These are phyloP conservation scores for Juglanconis juglandina DNA, from an alignment of 2,329 filamentous ascomycete genomes.

Conservation along the genomic window DNA sequence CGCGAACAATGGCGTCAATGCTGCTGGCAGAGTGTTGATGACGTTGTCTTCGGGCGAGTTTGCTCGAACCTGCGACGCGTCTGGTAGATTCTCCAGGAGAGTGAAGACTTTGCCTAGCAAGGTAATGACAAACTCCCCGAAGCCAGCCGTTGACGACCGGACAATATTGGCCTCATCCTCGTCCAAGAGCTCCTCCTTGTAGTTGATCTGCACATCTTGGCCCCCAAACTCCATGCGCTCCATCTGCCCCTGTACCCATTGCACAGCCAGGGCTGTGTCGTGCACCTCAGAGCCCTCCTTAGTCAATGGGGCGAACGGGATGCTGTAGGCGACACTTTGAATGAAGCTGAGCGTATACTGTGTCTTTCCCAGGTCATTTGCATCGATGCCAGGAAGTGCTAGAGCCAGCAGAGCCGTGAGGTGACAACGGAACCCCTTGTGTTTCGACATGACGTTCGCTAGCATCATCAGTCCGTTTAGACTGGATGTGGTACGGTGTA, in stretches of 20 bases:
- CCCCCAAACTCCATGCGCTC: slow-evolving; percentile 89
- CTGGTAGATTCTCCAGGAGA: slow-evolving; percentile 88
- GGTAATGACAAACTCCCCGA: slow-evolving; percentile 87
- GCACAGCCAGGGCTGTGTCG: slow-evolving; percentile 73
- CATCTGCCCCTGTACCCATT: slow-evolving; percentile 94
- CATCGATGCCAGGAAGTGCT: slow-evolving; percentile 90
- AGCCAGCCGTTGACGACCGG: slow-evolving; percentile 88
- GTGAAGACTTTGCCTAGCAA: slow-evolving; percentile 94
- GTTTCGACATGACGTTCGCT: slow-evolving; percentile 83
- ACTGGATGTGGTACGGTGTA: slow-evolving; percentile 92
- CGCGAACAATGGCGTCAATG: slow-evolving; percentile 84
- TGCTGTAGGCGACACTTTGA: slow-evolving; percentile 92
- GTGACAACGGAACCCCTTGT: slow-evolving; percentile 95
- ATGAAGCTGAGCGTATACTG: slow-evolving; percentile 93
- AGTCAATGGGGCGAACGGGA: slow-evolving; percentile 82
- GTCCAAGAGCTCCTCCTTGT: slow-evolving; percentile 75
- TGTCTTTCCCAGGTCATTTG: slow-evolving; percentile 96
- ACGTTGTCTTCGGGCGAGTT: slow-evolving; percentile 96
- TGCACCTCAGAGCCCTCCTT: slow-evolving; percentile 65
- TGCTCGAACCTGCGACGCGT: slow-evolving; percentile 80
- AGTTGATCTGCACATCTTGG: slow-evolving; percentile 80
- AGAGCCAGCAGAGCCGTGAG: slow-evolving; percentile 91
- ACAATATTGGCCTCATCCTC: slow-evolving; percentile 84
- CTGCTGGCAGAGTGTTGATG: slow-evolving; percentile 89
- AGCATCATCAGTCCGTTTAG: slow-evolving; percentile 89